Conservation (phyloP, 1,139 yeast genomes). For the Williopsis jadinii region DNA sequence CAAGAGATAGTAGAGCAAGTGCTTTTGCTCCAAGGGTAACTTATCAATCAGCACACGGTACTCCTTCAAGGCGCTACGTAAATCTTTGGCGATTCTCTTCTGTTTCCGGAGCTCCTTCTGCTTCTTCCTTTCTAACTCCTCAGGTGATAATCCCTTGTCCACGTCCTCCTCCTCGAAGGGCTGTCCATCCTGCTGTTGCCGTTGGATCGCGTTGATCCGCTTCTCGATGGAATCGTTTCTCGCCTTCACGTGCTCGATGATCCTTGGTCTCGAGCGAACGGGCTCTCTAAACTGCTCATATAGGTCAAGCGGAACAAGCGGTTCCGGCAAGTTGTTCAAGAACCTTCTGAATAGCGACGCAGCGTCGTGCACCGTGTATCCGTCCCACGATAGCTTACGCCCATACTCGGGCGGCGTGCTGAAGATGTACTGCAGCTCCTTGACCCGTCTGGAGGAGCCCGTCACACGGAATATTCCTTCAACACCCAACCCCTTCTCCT, state of each 20-base stretch:
- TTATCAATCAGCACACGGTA: constrained; percentile 62
- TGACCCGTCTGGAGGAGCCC: constrained; percentile 84
- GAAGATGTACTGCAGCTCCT: constrained; percentile 76
- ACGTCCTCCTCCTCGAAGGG: constrained; percentile 22
- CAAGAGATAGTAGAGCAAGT: constrained; percentile 77
- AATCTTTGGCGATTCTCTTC: constrained; percentile 44
- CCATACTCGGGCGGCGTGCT: constrained; percentile 89
- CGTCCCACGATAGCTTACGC: constrained; percentile 81
- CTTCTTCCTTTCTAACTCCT: constrained; percentile 26
- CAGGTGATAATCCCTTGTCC: constrained; percentile 7
- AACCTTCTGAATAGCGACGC: constrained; percentile 84
- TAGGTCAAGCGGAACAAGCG: constrained; percentile 71
- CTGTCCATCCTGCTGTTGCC: constrained; percentile 11
- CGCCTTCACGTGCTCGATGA: constrained; percentile 55
- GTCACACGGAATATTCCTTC: constrained; percentile 94
- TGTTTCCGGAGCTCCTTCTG: constrained; percentile 31
- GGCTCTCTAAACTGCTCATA: constrained; percentile 83
- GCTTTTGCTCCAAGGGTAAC: constrained; percentile 67
- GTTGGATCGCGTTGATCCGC: constrained; percentile 19
- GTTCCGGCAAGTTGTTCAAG: constrained; percentile 86
- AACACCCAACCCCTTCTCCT: constrained; percentile 64
- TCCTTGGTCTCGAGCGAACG: constrained; percentile 49
- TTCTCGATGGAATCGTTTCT: constrained; percentile 29
- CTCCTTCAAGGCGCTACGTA: constrained; percentile 61
- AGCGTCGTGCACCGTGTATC: constrained; percentile 96